Evolutionary conservation across 2,329 filamentous ascomycete species (phyloP).

Genomic region (Alternaria viburni): DNA sequence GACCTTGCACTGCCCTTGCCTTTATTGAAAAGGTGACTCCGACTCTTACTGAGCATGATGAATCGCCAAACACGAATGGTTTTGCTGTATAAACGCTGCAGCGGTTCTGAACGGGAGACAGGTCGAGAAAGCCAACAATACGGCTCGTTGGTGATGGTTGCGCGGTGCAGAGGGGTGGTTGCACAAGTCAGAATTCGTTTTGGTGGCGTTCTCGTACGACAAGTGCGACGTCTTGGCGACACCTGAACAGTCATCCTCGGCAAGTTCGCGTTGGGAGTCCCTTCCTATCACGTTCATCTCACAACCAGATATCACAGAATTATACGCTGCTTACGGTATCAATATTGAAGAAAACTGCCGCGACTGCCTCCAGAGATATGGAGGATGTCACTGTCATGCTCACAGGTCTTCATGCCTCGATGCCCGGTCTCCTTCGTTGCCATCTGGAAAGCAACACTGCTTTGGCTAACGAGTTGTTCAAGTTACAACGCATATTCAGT

Average conservation of each 20-base stretch:
- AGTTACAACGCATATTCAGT: neutral
- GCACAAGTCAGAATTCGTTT: conserved; percentile 1
- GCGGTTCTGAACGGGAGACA: neutral
- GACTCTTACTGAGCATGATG: neutral
- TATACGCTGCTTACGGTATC: neutral
- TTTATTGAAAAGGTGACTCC: conserved; percentile 17
- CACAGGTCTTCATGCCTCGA: neutral
- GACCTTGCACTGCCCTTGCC: conserved; percentile 14
- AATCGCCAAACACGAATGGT: neutral
- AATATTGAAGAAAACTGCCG: neutral
- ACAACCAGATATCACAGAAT: neutral
- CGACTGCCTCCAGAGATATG: neutral
- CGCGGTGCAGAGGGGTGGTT: neutral
- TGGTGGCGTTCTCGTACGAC: conserved; percentile 12
- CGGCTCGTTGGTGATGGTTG: neutral
- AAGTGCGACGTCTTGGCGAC: conserved; percentile 14
- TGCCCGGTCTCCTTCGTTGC: neutral
- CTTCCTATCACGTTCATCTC: neutral
- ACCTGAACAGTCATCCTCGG: conserved; percentile 5
- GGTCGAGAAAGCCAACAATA: neutral
- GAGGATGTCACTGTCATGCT: neutral
- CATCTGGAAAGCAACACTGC: neutral
- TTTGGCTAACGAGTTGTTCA: neutral
- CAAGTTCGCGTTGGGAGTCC: neutral
- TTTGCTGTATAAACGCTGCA: neutral